Evolutionary conservation across 495 filamentous ascomycete species (phyloP), one percentile per base, ranked within the genome.

Genomic region (Podospora sp.): DNA sequence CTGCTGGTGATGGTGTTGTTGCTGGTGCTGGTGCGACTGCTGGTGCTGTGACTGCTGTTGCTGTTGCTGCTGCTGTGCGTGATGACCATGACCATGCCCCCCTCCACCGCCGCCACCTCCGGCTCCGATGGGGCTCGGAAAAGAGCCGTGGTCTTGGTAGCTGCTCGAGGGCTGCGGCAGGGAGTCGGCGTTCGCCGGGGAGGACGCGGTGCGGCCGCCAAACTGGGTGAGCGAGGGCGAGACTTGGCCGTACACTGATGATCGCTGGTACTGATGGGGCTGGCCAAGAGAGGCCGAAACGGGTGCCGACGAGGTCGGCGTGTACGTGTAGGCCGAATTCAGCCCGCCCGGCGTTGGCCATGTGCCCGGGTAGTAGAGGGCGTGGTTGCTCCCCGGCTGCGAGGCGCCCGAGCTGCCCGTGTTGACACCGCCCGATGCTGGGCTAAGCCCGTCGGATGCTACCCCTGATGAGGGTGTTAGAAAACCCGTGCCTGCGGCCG

Each of bases 371-470:
- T 80, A 74, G n/a, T 83, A 80, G 67, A 81, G 79, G 29, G 83
- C 79, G 26, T 33, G 12, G 56, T 36, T 8, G 26, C n/a, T 60
- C 26, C 53, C 73, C 18, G 68, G 62, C 25, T 80, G 81, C 20
- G 85, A 83, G 67, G 80, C 74, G 25, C 79, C 77, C n/a, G 86
- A 82, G 70, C 79, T 84, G 68, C 78, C 80, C 66, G 78, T 86
- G 73, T 85, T 83, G 4, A 88, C 71, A n/a, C n/a, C n/a, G 65
- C 85, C 84, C 14, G 89, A 83, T n/a, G 84, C 82, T 63, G 89
- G 87, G 71, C 84, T 88, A 60, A 89, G 75, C 46, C 83, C 82
- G 66, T 93, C 91, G 61, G 83, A 83, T n/a, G 75, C 65, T 68
- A 72, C 75, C 71, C 80, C 80, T 82, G 73, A 59, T 29, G 65